Conservation (phyloP, 2,329 filamentous ascomycete species). For the Periconia sp. region DNA sequence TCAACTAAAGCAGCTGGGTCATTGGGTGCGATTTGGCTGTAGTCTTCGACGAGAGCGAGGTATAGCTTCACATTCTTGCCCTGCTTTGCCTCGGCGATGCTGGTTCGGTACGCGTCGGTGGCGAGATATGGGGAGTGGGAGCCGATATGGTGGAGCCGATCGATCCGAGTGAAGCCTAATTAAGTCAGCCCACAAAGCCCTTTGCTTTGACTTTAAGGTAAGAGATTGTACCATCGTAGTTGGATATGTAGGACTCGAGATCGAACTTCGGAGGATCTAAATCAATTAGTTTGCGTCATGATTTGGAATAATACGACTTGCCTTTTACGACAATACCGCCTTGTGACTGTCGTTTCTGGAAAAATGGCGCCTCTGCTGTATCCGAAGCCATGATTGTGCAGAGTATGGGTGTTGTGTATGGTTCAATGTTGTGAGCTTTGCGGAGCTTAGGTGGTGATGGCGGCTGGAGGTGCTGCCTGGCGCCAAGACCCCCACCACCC, state of each 20-base stretch:
- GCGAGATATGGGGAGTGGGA: constrained; percentile 73
- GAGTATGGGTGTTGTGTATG: neutral
- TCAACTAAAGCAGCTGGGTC: constrained; percentile 71
- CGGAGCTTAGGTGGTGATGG: constrained; percentile 5
- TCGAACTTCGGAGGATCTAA: constrained; percentile 84
- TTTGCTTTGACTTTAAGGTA: neutral
- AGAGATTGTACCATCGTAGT: constrained; percentile 72
- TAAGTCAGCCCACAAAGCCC: neutral
- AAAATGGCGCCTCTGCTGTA: constrained; percentile 40
- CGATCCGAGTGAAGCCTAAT: constrained; percentile 75
- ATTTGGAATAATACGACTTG: constrained; percentile 6
- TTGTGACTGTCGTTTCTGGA: constrained; percentile 30
- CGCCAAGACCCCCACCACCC: neutral
- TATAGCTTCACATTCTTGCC: constrained; percentile 76
- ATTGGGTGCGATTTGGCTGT: constrained; percentile 64
- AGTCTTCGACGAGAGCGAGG: constrained; percentile 64
- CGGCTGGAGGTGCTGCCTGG: neutral
- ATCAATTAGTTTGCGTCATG: constrained; percentile 16
- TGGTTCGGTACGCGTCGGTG: constrained; percentile 77
- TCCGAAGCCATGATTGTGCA: constrained; percentile 31
- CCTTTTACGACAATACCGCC: constrained; percentile 37
- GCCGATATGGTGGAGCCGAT: constrained; percentile 81
- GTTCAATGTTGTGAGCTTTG: neutral
- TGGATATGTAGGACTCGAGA: constrained; percentile 84
- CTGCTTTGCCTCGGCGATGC: constrained; percentile 72